Conservation (phyloP, 2,329 filamentous ascomycete species). For the Fusarium virguliforme region DNA sequence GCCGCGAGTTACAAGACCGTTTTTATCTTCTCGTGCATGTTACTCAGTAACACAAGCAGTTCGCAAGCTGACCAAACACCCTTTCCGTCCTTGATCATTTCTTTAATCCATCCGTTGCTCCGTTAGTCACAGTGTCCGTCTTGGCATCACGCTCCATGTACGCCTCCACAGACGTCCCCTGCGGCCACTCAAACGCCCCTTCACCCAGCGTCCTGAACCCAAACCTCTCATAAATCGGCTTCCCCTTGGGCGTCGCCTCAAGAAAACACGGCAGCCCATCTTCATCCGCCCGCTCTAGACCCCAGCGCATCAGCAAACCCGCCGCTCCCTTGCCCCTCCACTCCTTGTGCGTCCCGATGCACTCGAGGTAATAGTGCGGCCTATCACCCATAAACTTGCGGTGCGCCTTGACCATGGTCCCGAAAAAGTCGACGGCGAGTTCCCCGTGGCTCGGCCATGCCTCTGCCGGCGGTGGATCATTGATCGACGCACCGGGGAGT, state of each 20-base stretch:
- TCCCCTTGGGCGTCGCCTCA: conserved; percentile 66
- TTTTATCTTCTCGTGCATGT: conserved; percentile 7
- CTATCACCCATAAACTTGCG: conserved; percentile 57
- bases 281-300: conserved; percentile 62
- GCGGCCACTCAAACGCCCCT: conserved; percentile 55
- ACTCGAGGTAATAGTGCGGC: conserved; percentile 67
- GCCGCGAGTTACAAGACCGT: neutral
- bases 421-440: conserved; percentile 61
- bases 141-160: conserved; percentile 56
- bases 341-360: conserved; percentile 61
- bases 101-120: conserved; percentile 27
- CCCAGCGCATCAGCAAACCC: conserved; percentile 64
- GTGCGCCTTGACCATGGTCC: conserved; percentile 56
- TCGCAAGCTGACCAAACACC: conserved; percentile 17
- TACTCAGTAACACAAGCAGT: conserved; percentile 33
- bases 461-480: conserved; percentile 49
- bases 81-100: conserved; percentile 7
- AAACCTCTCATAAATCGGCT: conserved; percentile 64
- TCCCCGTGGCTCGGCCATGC: conserved; percentile 61
- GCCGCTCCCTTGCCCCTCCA: conserved; percentile 65
- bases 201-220: conserved; percentile 63
- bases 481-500: conserved; percentile 49
- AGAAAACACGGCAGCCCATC: conserved; percentile 63
- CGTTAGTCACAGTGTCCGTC: conserved; percentile 16
- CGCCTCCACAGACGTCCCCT: conserved; percentile 52